Evolutionary conservation across 176 grass and related monocot genomes (phyloP).

Genomic region (Musa troglodytarum): DNA sequence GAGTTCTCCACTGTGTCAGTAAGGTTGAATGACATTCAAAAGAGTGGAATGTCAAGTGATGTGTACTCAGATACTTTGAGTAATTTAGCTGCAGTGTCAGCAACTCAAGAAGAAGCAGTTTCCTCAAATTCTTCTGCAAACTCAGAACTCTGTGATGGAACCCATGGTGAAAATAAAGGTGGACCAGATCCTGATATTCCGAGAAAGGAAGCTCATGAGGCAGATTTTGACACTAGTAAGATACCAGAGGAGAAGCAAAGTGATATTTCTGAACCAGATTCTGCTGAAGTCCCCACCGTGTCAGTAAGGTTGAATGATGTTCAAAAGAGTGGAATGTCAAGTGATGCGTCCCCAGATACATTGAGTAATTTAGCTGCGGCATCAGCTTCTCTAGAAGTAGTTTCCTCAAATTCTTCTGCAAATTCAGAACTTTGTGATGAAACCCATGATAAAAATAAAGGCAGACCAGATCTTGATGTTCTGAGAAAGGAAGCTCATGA

Average conservation of each 20-base stretch:
- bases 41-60: constrained; percentile 23
- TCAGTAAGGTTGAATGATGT: constrained; percentile 15
- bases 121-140: constrained; percentile 30
- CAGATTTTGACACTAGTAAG: constrained; percentile 24
- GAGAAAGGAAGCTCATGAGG: constrained; percentile 16
- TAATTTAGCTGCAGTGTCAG: constrained; percentile 23
- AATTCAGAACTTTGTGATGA: neutral
- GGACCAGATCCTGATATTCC: no score
- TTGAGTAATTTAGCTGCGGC: constrained; percentile 25
- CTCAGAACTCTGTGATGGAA: neutral
- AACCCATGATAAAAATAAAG: constrained; percentile 1
- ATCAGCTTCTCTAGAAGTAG: constrained; percentile 16
- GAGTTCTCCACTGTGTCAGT: constrained; percentile 8
- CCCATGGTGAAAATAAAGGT: neutral
- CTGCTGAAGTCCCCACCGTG: constrained; percentile 9
- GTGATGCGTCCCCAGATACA: constrained; percentile 12
- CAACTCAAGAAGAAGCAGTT: constrained; percentile 18
- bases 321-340: constrained; percentile 27
- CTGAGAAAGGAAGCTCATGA: constrained; percentile 13
- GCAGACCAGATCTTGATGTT: no score
- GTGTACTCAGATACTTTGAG: constrained; percentile 15
- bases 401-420: constrained; percentile 27
- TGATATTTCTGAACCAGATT: constrained; percentile 24
- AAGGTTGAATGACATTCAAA: constrained; percentile 19
- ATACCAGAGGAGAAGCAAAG: constrained; percentile 9